These are phyloP conservation scores for Gilbertella persicaria DNA, from an alignment of 371 early-diverging fungal genomes.

Conservation along the genomic window DNA sequence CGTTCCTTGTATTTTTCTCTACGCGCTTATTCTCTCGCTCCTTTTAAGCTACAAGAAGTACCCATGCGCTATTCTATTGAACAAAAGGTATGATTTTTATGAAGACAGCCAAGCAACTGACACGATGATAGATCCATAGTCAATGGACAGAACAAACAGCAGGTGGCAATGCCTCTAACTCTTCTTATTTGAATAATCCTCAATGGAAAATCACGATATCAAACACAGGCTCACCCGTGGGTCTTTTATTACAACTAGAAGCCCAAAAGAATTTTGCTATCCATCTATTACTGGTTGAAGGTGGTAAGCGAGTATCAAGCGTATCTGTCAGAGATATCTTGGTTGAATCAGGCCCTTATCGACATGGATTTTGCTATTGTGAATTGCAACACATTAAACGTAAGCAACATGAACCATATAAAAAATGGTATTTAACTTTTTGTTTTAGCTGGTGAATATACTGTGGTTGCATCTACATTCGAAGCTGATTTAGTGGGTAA, in stretches of 20 bases:
- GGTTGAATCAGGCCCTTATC: conserved; percentile 72
- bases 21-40: conserved; percentile 68
- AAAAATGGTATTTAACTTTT: conserved; percentile 1
- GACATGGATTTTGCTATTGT: conserved; percentile 72
- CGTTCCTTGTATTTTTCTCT: conserved; percentile 74
- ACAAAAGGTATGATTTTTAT: conserved; percentile 44
- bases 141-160: conserved; percentile 81
- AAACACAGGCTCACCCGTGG: conserved; percentile 20
- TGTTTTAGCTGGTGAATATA: conserved; percentile 67
- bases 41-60: conserved; percentile 66
- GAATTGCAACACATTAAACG: conserved; percentile 55
- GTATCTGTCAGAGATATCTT: conserved; percentile 71
- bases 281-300: conserved; percentile 69
- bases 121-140: conserved; percentile 45
- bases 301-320: conserved; percentile 71
- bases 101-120: not conserved
- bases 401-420: conserved; percentile 36
- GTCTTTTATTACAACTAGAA: conserved; percentile 63
- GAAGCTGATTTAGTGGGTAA: conserved; percentile 72
- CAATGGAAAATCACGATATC: conserved; percentile 71
- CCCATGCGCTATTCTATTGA: conserved; percentile 64
- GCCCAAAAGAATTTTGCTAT: conserved; percentile 68
- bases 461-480: conserved; percentile 77
- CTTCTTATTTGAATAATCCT: conserved; percentile 77
- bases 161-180: conserved; percentile 75